Evolutionary conservation across 495 filamentous ascomycete species (phyloP), one percentile per base, ranked within the genome.

Genomic region (Amphirosellinia nigrospora): DNA sequence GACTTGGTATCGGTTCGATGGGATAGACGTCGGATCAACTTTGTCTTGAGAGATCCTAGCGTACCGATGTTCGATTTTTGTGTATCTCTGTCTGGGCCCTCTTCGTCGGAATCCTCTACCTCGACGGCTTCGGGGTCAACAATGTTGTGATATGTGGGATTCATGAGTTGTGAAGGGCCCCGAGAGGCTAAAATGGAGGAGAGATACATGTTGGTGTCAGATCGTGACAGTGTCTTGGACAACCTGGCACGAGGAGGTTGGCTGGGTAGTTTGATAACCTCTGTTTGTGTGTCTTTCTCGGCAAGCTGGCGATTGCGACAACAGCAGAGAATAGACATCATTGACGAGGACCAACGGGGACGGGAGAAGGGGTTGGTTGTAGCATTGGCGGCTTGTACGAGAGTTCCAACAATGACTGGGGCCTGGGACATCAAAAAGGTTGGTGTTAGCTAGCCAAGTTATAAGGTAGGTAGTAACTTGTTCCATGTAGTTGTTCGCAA

Each of bases 11-110:
- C 73, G 9, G 79, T 81, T 28, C 83, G 83, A 43, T 80, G 79
- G 15, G 84, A 86, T 10, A 86, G 71, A 53, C 81, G 85, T 56
- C 84, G 81, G 36, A 79, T 82, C 32, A 87, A 62, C 52, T 73
- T 82, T 5, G 79, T 80, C 19, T 69, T 79, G 61, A 84, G 78
- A 15, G 76, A 73, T 56, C 80, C 77, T 4, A 85, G 73, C 19
- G 82, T 74, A 63, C 78, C 77, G 10, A 75, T 73, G 64, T 75
- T 81, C 58, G 76, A 79, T 59, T 69, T 75, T 46, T 73, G 71
- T 13, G 73, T 48, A 32, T 66, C 68, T 16, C 55, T 64, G 1
- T 75, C 73, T 30, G 53, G 71, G 19, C 78, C 78, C 34, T 81
- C 82, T 7, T 83, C 81, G 13, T 84, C 82, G 2, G 80, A 81